Conservation (phyloP, 805 yeast genomes). For the Blastobotrys mokoenaii region DNA sequence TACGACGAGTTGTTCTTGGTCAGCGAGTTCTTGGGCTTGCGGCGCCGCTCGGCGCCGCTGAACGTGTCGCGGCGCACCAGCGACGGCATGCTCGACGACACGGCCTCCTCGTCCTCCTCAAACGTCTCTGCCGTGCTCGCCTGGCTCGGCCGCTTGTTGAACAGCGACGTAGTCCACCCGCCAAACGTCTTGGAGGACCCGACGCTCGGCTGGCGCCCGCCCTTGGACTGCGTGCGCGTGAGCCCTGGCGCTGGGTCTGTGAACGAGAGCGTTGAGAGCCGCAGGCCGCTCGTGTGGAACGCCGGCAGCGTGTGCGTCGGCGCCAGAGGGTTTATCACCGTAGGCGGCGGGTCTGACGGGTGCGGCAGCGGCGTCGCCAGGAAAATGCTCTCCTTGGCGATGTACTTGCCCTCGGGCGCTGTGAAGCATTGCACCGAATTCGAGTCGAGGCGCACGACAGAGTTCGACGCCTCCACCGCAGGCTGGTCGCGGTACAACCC, state of each 20-base stretch:
- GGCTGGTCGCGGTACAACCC: constrained; percentile 5
- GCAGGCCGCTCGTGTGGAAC: constrained; percentile 18
- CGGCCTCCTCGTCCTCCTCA: neutral
- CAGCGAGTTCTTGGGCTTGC: constrained; percentile 29
- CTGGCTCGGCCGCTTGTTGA: constrained; percentile 1
- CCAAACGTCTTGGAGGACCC: constrained; percentile 12
- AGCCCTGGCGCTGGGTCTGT: neutral
- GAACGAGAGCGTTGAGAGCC: constrained; percentile 1
- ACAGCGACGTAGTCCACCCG: constrained; percentile 13
- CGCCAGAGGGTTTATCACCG: constrained; percentile 29
- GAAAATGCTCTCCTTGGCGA: constrained; percentile 22
- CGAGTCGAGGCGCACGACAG: constrained; percentile 16
- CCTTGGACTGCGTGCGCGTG: neutral
- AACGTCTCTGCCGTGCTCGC: too few species aligned
- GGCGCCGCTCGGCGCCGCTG: constrained; percentile 9
- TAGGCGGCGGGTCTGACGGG: constrained; percentile 28
- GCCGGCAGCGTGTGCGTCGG: constrained; percentile 26
- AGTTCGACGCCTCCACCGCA: constrained; percentile 19
- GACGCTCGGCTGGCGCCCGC: constrained; percentile 1
- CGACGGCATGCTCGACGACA: constrained; percentile 3
- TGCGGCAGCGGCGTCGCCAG: constrained; percentile 34
- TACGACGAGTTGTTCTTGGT: constrained; percentile 32
- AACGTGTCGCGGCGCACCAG: neutral
- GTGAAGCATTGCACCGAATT: constrained; percentile 18
- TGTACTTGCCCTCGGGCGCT: constrained; percentile 29